These are phyloP conservation scores for Paradendryphiella salina DNA, from an alignment of 2,329 filamentous ascomycete genomes.

Conservation along the genomic window DNA sequence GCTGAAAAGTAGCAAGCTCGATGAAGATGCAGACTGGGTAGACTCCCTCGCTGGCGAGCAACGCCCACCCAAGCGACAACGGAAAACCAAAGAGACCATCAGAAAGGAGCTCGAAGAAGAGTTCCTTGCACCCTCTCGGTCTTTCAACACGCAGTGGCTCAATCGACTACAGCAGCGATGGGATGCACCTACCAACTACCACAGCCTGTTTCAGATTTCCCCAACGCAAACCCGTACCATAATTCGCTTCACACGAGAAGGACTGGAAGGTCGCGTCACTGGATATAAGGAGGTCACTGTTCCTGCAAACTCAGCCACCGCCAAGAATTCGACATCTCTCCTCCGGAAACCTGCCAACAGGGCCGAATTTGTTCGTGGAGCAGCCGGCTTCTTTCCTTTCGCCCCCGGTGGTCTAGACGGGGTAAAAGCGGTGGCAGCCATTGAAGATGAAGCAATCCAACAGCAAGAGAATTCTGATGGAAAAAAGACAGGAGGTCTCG, in stretches of 20 bases:
- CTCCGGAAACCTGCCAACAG: constrained; percentile 81
- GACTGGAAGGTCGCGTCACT: constrained; percentile 87
- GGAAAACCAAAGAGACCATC: constrained; percentile 63
- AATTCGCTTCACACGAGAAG: constrained; percentile 87
- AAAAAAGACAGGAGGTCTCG: constrained; percentile 59
- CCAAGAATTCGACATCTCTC: constrained; percentile 92
- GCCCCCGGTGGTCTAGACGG: constrained; percentile 86
- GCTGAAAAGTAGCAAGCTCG: constrained; percentile 42
- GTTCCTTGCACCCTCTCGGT: constrained; percentile 76
- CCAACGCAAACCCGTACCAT: constrained; percentile 94
- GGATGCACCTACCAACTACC: constrained; percentile 79
- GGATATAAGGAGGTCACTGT: constrained; percentile 94
- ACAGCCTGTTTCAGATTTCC: constrained; percentile 82
- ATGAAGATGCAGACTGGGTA: constrained; percentile 49
- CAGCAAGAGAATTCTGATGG: constrained; percentile 51
- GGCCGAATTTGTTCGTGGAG: constrained; percentile 89
- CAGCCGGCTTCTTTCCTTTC: constrained; percentile 92
- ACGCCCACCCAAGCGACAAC: constrained; percentile 56
- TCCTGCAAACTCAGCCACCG: constrained; percentile 83
- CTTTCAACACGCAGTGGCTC: constrained; percentile 84
- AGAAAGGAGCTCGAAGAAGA: constrained; percentile 73
- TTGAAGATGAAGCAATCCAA: constrained; percentile 73
- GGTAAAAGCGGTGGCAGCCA: constrained; percentile 80
- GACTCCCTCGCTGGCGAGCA: constrained; percentile 63
- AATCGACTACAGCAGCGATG: constrained; percentile 87